Conservation (phyloP, 2,329 filamentous ascomycete species). For the Aureobasidium sp. region DNA sequence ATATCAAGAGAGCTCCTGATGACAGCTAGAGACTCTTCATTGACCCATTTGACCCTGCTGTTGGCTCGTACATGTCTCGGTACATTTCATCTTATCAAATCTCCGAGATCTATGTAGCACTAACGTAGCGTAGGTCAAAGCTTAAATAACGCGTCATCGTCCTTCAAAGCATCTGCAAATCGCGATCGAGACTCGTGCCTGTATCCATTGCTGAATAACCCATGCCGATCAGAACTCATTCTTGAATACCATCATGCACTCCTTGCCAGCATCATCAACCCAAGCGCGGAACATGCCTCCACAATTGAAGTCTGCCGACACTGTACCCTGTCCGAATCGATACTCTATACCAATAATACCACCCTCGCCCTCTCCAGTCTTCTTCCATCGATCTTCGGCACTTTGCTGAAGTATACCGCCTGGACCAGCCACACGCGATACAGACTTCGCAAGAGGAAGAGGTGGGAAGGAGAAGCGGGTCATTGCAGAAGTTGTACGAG, state of each 20-base stretch:
- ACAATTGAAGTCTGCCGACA: conserved; percentile 75
- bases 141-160: not conserved
- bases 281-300: conserved; percentile 82
- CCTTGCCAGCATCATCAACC: conserved; percentile 52
- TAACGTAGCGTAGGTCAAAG: not conserved
- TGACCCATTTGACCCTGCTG: not conserved
- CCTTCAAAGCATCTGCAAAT: not conserved
- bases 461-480: conserved; percentile 49
- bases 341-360: conserved; percentile 77
- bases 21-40: not conserved
- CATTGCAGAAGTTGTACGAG: conserved; percentile 63
- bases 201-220: not conserved
- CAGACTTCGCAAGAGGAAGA: conserved; percentile 45
- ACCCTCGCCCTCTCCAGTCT: conserved; percentile 69
- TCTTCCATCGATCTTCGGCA: conserved; percentile 63
- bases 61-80: not conserved
- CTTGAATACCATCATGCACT: conserved; percentile 51
- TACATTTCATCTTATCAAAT: conserved; percentile 1
- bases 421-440: conserved; percentile 59
- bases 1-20: too few relatives aligned
- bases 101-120: conserved; percentile 4
- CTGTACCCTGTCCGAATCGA: conserved; percentile 37
- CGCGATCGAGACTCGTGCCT: not conserved
- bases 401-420: conserved; percentile 65
- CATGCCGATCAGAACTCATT: conserved; percentile 23